phyloP scores from a whole-genome alignment of 768 basidiomycete genomes.

The Sarcomyxa edulis region DNA sequence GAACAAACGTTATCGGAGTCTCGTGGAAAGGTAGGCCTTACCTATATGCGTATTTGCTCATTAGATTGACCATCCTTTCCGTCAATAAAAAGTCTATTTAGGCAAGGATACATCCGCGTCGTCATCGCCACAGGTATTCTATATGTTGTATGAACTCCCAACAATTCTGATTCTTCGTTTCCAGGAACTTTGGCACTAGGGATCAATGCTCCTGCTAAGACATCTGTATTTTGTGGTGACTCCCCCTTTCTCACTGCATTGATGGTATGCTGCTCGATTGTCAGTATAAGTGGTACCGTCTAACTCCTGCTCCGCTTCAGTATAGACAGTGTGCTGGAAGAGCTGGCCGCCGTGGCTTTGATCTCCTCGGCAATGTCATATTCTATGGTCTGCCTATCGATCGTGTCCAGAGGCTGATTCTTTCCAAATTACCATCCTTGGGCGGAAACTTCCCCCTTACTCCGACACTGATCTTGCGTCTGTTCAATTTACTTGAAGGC shows the following conservation, averaged over 20 bases:
- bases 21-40: constrained; percentile 48
- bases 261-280: constrained; percentile 34
- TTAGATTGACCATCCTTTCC: background rate
- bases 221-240: constrained; percentile 59
- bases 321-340: constrained; percentile 99
- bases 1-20: constrained; percentile 52
- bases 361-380: constrained; percentile 89
- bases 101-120: constrained; percentile 56
- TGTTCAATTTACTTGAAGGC: constrained; percentile 62
- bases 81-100: constrained; percentile 46
- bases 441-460: constrained; percentile 64
- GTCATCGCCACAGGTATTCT: constrained; percentile 57
- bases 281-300: background rate
- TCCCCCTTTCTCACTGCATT: constrained; percentile 57
- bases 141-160: background rate
- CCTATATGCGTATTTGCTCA: background rate
- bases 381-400: constrained; percentile 67
- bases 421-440: constrained; percentile 59
- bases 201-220: constrained; percentile 70
- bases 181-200: constrained; percentile 65
- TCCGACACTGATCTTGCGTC: constrained; percentile 56
- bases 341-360: constrained; percentile 92
- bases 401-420: constrained; percentile 55
- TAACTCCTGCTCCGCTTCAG: constrained; percentile 22
- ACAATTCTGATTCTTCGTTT: constrained; percentile 1